phyloP scores from a whole-genome alignment of 805 yeast genomes.

The Lipomyces chichibuensis region DNA sequence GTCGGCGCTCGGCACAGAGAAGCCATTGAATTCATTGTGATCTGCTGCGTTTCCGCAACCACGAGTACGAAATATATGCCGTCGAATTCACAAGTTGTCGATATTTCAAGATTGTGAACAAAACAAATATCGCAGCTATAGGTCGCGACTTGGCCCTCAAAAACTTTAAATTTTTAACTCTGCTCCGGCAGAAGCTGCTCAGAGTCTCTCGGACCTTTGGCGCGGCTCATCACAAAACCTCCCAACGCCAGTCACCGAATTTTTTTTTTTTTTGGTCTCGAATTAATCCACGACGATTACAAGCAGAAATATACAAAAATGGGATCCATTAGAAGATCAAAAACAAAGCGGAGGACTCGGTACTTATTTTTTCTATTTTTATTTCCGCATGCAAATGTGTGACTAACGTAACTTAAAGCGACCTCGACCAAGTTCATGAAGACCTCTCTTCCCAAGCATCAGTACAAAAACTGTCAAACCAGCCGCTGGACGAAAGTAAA shows the following conservation, averaged over 20 bases:
- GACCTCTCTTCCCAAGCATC: constrained; percentile 70
- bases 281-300: neutral
- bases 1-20: neutral
- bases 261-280: neutral
- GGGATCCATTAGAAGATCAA: constrained; percentile 36
- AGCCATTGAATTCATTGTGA: neutral
- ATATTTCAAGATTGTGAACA: neutral
- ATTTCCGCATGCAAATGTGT: neutral
- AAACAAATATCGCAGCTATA: neutral
- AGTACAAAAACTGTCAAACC: constrained; percentile 70
- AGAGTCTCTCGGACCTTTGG: neutral
- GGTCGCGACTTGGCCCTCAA: neutral
- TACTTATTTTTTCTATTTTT: constrained; percentile 2
- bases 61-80: neutral
- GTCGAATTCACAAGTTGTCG: neutral
- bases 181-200: too few species aligned
- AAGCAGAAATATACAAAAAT: constrained; percentile 5
- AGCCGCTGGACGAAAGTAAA: constrained; percentile 50
- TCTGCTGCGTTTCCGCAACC: neutral
- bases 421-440: constrained; percentile 74
- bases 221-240: neutral
- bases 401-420: constrained; percentile 52
- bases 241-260: neutral
- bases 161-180: too few species aligned
- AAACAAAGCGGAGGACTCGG: constrained; percentile 39